Evolutionary conservation across 2,329 filamentous ascomycete genomes (phyloP).

Genomic region (Colletotrichum musae): DNA sequence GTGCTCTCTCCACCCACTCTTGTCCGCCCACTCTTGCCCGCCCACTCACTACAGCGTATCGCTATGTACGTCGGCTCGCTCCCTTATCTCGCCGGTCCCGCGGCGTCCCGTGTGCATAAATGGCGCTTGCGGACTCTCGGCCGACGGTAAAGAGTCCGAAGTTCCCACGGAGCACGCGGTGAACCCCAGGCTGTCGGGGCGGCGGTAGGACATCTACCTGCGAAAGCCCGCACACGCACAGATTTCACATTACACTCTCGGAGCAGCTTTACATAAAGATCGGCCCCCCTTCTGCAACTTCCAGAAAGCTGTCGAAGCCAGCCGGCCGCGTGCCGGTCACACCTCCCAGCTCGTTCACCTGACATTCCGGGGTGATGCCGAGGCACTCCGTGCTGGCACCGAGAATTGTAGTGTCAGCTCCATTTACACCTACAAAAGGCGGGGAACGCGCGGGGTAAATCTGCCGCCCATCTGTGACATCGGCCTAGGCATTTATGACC

Average conservation of each 20-base stretch:
- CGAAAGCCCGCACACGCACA: background rate
- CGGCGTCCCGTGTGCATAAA: constrained; percentile 8
- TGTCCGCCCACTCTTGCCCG: background rate
- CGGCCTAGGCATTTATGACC: background rate
- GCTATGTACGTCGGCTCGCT: constrained; percentile 9
- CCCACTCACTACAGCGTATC: background rate
- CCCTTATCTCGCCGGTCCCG: constrained; percentile 25
- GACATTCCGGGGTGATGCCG: constrained; percentile 27
- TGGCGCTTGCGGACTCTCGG: constrained; percentile 15
- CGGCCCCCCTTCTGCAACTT: background rate
- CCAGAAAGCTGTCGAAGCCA: background rate
- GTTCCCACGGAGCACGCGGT: constrained; percentile 10
- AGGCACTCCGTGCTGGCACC: constrained; percentile 19
- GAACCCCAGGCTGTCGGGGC: background rate
- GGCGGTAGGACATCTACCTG: background rate
- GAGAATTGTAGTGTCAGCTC: constrained; percentile 19
- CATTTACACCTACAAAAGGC: constrained; percentile 14
- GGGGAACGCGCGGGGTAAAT: constrained; percentile 40
- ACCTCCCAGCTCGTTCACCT: background rate
- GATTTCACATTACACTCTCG: background rate
- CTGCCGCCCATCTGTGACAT: background rate
- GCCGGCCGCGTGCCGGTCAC: background rate
- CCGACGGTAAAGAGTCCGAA: constrained; percentile 17
- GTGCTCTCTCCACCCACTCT: too few species aligned
- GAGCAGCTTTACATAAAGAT: background rate